phyloP scores from a whole-genome alignment of 2,329 filamentous ascomycete species.

The Botrytis byssoidea region DNA sequence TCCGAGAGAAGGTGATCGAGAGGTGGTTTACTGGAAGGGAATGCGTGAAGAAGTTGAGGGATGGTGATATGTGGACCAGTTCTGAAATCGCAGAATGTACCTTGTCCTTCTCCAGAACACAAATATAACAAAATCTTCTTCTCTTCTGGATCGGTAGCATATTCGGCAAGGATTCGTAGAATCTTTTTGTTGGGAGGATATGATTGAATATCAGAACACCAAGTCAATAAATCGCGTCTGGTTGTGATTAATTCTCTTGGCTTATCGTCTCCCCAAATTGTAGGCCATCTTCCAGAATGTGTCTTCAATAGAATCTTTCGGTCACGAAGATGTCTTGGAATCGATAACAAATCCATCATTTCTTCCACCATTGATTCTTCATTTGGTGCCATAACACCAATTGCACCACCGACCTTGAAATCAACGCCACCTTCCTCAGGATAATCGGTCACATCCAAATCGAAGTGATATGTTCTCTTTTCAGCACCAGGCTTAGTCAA shows the following conservation, averaged over 20 bases:
- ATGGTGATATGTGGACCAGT: constrained; percentile 85
- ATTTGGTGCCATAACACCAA: constrained; percentile 90
- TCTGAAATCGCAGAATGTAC: constrained; percentile 88
- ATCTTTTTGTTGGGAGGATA: constrained; percentile 87
- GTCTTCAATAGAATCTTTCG: constrained; percentile 80
- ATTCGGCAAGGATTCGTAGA: constrained; percentile 80
- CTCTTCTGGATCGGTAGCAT: constrained; percentile 77
- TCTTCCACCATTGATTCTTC: constrained; percentile 74
- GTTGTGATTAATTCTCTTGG: constrained; percentile 85
- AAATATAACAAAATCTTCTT: constrained; percentile 86
- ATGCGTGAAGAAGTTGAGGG: constrained; percentile 82
- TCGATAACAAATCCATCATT: constrained; percentile 74
- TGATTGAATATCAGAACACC: constrained; percentile 93
- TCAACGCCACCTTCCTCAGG: constrained; percentile 80
- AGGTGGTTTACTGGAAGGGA: constrained; percentile 87
- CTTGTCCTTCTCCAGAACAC: constrained; percentile 86
- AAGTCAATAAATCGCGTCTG: constrained; percentile 85
- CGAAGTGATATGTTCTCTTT: constrained; percentile 97
- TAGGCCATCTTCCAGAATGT: constrained; percentile 83
- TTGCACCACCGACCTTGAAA: constrained; percentile 94
- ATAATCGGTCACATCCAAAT: constrained; percentile 94
- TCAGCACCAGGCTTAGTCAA: constrained; percentile 85
- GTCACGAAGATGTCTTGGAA: constrained; percentile 80
- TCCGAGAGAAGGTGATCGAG: constrained; percentile 77
- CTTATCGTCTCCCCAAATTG: constrained; percentile 93